Base-by-base conservation (phyloP, 352 stramenopile species). In the Phytophthora agathidicida region DNA sequence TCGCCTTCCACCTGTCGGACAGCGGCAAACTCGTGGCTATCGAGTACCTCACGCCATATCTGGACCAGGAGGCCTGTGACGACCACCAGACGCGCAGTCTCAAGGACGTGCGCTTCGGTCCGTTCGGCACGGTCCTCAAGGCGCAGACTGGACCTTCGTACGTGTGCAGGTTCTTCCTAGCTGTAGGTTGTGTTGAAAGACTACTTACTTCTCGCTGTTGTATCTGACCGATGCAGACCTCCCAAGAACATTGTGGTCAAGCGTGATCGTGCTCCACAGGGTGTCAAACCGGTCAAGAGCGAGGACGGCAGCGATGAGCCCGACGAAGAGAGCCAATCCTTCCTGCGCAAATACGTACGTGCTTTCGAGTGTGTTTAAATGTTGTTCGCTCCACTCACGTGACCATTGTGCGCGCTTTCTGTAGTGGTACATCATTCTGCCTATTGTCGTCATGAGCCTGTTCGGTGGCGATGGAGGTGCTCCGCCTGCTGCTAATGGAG, bases 351-450 rank as follows among this genome's bases (percentile, higher is more conserved):
- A 87, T 94, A 94, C 57, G 85, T 94, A 84, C 49, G 82, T 88
- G 16, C 8, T 37, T 1, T 3, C n/a, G 14, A 8, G 10, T 38
- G 1, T 30, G 39, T 3, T 10, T 46, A 17, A 26, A 7, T 55
- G 23, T 11, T 45, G 13, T 0, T n/a, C 19, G 11, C 4, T n/a
- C 14, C 44, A 16, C 37, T 70, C 13, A 62, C 56, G 10, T 39
- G 19, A 5, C 54, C 23, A 13, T 45, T 50, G 20, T 60, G 19
- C 17, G 22, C 59, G 39, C 14, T 35, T 52, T 44, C 33, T 66
- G 41, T 41, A 94, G 85, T 94, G 85, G 85, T 94, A 94, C 68
- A 73, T 94, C 47, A 87, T 94, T 59, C 61, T 94, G 14, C 85
- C 85, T 17, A 73, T 94, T 26, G 64, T 93, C 41, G 54, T 92